Conservation (phyloP, 2,329 filamentous ascomycete genomes). For the Fusarium dimerum region DNA sequence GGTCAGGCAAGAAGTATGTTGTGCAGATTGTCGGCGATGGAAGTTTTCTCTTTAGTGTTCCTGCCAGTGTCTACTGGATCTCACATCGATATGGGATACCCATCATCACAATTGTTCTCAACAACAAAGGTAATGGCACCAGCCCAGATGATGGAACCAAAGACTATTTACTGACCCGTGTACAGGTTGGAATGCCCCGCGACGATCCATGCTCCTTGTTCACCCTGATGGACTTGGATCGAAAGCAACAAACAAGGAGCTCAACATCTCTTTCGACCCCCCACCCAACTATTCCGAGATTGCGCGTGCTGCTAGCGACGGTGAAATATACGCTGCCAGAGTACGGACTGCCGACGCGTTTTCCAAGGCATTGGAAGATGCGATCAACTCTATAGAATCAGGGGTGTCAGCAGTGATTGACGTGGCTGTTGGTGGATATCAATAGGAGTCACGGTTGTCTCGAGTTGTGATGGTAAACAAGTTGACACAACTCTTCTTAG, state of each 20-base stretch:
- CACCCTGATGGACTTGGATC: conserved; percentile 57
- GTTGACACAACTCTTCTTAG: too few relatives aligned
- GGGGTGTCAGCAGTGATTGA: too few relatives aligned
- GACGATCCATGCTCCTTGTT: conserved; percentile 55
- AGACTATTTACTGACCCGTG: background rate
- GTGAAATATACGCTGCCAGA: too few relatives aligned
- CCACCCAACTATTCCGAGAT: conserved; percentile 59
- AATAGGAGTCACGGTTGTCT: too few relatives aligned
- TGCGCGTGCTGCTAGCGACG: conserved; percentile 21
- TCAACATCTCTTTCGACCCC: conserved; percentile 61
- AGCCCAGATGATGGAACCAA: too few relatives aligned
- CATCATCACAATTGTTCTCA: conserved; percentile 50
- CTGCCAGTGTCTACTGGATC: conserved; percentile 52
- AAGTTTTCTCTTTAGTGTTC: conserved; percentile 50
- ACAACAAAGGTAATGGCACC: conserved; percentile 42
- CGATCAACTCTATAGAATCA: too few relatives aligned
- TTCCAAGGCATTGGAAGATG: too few relatives aligned
- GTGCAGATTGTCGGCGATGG: conserved; percentile 53
- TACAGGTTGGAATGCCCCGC: conserved; percentile 59
- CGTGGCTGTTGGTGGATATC: too few relatives aligned
- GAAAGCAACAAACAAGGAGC: conserved; percentile 55
- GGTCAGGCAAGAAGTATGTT: conserved; percentile 46
- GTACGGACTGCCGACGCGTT: too few relatives aligned
- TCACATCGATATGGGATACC: conserved; percentile 47
- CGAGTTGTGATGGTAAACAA: too few relatives aligned